Conservation (phyloP, 805 yeast species). For the Priceomyces fermenticarens region DNA sequence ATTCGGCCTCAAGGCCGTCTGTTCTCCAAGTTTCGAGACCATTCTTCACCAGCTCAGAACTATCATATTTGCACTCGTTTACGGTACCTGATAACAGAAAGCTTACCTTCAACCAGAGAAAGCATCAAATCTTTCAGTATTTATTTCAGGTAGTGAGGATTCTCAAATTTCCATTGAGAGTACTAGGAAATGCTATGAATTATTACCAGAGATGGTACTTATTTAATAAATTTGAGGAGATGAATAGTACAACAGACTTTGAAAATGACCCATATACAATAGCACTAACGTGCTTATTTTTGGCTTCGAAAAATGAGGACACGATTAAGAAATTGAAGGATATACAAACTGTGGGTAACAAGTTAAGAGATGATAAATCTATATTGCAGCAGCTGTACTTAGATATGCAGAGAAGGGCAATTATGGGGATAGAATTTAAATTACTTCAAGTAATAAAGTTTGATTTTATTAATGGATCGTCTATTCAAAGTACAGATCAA, state of each 20-base stretch:
- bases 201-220: slow-evolving; percentile 70
- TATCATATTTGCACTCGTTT: slow-evolving; percentile 46
- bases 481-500: slow-evolving; percentile 51
- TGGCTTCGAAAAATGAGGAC: slow-evolving; percentile 79
- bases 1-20: slow-evolving; percentile 8
- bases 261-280: slow-evolving; percentile 53
- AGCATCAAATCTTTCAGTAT: slow-evolving; percentile 52
- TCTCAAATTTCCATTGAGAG: slow-evolving; percentile 66
- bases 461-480: slow-evolving; percentile 67
- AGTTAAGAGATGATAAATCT: slow-evolving; percentile 30
- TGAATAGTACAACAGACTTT: slow-evolving; percentile 25
- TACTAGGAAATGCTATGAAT: slow-evolving; percentile 67
- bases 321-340: slow-evolving; percentile 74
- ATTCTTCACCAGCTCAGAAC: slow-evolving; percentile 52
- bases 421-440: slow-evolving; percentile 64
- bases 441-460: slow-evolving; percentile 75
- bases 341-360: slow-evolving; percentile 50
- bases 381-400: slow-evolving; percentile 14
- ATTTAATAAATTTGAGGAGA: slow-evolving; percentile 54
- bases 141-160: slow-evolving; percentile 49
- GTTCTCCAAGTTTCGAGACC: slow-evolving; percentile 55
- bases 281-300: slow-evolving; percentile 64
- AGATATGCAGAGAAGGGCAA: slow-evolving; percentile 55
- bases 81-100: slow-evolving; percentile 51
- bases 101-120: slow-evolving; percentile 46